Evolutionary conservation across 768 basidiomycete genomes (phyloP).

Genomic region (Boletus rex-veris): DNA sequence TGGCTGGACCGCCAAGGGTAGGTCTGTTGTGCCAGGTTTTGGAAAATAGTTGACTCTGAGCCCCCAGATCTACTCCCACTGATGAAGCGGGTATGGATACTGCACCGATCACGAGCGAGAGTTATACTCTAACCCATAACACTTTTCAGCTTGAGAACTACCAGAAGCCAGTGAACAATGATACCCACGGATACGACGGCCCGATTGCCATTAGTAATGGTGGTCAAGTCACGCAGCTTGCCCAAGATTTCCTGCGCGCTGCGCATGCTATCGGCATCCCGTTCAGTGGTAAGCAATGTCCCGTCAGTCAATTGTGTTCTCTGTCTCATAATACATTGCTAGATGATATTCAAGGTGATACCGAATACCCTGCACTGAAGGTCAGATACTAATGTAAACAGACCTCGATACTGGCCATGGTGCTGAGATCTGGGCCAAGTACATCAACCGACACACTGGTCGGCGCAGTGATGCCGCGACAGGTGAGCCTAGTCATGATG

Average conservation of each 20-base stretch:
- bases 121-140: not conserved
- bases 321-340: no score
- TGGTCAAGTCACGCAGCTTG: slow-evolving; percentile 57
- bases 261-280: slow-evolving; percentile 59
- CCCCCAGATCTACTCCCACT: slow-evolving; percentile 58
- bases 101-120: not conserved
- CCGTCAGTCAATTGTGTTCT: no score
- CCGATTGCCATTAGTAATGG: slow-evolving; percentile 75
- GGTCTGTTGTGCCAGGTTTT: slow-evolving; percentile 2
- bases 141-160: slow-evolving; percentile 63
- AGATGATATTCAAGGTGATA: not conserved
- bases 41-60: not conserved
- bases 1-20: slow-evolving; percentile 65
- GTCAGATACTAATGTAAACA: slow-evolving; percentile 13
- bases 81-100: slow-evolving; percentile 55
- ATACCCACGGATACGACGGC: slow-evolving; percentile 67
- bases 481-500: slow-evolving; percentile 33
- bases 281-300: slow-evolving; percentile 50
- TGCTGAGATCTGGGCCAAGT: slow-evolving; percentile 74
- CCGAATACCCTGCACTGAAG: not conserved
- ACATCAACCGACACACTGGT: slow-evolving; percentile 71
- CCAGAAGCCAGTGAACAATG: slow-evolving; percentile 66
- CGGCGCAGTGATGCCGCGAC: slow-evolving; percentile 70
- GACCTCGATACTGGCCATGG: slow-evolving; percentile 59
- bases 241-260: slow-evolving; percentile 68